Evolutionary conservation across 768 basidiomycete species (phyloP), one percentile per base, ranked within the genome.

Genomic region (Bullera alba): DNA sequence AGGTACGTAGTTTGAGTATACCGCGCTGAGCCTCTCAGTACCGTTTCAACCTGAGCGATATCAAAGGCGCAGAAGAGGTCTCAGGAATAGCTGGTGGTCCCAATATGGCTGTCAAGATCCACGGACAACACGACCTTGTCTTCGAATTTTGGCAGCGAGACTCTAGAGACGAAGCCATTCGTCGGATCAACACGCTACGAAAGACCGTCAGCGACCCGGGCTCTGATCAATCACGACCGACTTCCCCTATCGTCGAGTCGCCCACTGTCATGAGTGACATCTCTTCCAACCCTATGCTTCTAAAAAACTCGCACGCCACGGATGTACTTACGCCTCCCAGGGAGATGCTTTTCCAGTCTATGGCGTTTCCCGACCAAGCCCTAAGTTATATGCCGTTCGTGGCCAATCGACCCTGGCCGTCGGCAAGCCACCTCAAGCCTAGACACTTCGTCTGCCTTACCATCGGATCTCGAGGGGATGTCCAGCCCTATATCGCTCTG

Each of bases 371-470:
- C 1, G 72, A 66, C 32, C 55, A 65, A 15, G 64, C 64, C 4
- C 27, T 68, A 32, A 50, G 45, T 10, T 62, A 60, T 44, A 49
- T 73, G 54, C 72, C 72, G 1, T 67, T 64, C 36, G 44, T 71
- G 32, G 65, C 67, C 34, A 70, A 70, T 42, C 50, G 54, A 26
- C 57, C 57, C 3, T 46, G 42, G 48, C 10, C 17, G n/a, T 45
- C 39, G 4, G 26, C 19, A 1, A 44, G 45, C 17, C 46, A 42
- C 19, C 46, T 74, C 39, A 65, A 72, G 5, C 64, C 76, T 14
- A 72, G 77, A 37, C 82, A 82, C 58, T 83, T 83, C 63, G 77
- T 80, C 3, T 80, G 79, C 61, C 65, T 85, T 38, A 82, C 81
- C 3, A 84, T 84, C 46, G 83, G 83, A 16, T 81, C 80, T 14